Evolutionary conservation across 2,329 filamentous ascomycete genomes (phyloP).

Genomic region (Penicillium paneum): DNA sequence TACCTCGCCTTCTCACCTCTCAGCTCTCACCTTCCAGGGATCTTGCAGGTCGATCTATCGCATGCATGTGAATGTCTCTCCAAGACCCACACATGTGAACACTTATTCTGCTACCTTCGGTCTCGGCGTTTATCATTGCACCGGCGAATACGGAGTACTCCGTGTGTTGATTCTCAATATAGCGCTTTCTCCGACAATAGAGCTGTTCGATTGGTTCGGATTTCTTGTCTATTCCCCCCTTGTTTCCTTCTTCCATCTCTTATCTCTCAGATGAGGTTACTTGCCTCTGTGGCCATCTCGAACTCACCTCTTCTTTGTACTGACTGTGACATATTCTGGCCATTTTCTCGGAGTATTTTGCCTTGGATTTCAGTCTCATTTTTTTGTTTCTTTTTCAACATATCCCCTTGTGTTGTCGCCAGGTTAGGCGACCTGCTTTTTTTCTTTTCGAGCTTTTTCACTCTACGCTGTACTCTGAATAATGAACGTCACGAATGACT

Average conservation of each 20-base stretch:
- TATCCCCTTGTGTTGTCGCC: conserved; percentile 10
- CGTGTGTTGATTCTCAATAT: background rate
- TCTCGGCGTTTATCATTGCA: background rate
- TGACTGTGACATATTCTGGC: conserved; percentile 13
- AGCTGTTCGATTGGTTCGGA: background rate
- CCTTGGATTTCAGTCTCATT: background rate
- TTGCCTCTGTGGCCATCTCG: background rate
- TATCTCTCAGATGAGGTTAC: background rate
- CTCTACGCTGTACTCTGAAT: conserved; percentile 19
- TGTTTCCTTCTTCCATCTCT: background rate
- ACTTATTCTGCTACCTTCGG: background rate
- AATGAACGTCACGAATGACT: conserved; percentile 23
- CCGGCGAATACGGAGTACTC: background rate
- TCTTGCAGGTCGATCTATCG: conserved; percentile 3
- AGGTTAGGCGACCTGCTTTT: conserved; percentile 9
- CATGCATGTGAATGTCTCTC: background rate
- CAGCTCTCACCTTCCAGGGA: background rate
- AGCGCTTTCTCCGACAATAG: background rate
- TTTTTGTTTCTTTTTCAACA: conserved; percentile 7
- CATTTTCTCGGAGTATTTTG: conserved; percentile 12
- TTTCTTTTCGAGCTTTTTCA: conserved; percentile 15
- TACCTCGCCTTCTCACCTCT: background rate
- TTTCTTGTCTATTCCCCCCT: background rate
- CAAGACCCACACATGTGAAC: background rate
- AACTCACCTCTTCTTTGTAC: conserved; percentile 6